These are phyloP conservation scores for Trichoderma simmonsii DNA, from an alignment of 2,329 filamentous ascomycete genomes.

Conservation along the genomic window DNA sequence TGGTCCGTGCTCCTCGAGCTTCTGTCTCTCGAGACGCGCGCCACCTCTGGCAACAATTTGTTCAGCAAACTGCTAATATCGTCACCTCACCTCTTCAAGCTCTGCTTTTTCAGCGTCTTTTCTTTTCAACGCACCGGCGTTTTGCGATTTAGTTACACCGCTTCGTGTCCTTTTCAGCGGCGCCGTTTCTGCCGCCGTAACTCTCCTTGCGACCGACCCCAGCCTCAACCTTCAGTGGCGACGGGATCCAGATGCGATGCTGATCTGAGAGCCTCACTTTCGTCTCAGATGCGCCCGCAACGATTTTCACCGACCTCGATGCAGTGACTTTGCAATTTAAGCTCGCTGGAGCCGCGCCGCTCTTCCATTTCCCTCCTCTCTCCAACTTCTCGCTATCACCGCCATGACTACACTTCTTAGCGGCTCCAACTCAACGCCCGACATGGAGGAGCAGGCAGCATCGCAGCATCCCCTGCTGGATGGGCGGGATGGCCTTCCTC, in stretches of 20 bases:
- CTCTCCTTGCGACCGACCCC: neutral
- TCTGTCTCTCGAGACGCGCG: constrained; percentile 19
- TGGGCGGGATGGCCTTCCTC: constrained; percentile 32
- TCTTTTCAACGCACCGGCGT: neutral
- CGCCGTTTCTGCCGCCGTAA: neutral
- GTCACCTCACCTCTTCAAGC: neutral
- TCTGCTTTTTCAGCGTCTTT: neutral
- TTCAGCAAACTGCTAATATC: neutral
- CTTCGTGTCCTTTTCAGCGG: neutral
- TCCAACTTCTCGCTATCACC: neutral
- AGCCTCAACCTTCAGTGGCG: neutral
- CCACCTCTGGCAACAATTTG: constrained; percentile 2
- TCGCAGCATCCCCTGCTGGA: constrained; percentile 29
- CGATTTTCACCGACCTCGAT: constrained; percentile 14
- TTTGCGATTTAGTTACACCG: neutral
- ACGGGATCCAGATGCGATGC: constrained; percentile 13
- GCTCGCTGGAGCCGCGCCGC: constrained; percentile 17
- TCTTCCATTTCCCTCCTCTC: neutral
- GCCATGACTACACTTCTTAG: constrained; percentile 5
- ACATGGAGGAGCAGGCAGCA: constrained; percentile 12
- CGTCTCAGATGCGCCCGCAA: constrained; percentile 16
- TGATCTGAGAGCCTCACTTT: constrained; percentile 17
- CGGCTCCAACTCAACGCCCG: constrained; percentile 15
- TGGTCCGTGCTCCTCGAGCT: constrained; percentile 20
- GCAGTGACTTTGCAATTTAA: constrained; percentile 13